Evolutionary conservation across 2,329 filamentous ascomycete species (phyloP).

Genomic region (Talaromyces funiculosus): DNA sequence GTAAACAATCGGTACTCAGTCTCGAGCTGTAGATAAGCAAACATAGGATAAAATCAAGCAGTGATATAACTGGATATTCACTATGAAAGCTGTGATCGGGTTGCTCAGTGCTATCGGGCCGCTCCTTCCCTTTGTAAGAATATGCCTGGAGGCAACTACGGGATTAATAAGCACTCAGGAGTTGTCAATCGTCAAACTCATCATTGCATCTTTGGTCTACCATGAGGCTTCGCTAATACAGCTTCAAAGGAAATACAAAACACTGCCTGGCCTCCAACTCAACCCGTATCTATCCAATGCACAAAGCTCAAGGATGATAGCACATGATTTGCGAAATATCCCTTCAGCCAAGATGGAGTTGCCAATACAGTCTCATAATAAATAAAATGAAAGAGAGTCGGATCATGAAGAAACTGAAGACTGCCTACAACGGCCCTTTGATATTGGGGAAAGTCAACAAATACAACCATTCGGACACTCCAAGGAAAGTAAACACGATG

Average conservation of each 20-base stretch:
- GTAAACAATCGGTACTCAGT: background rate
- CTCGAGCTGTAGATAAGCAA: background rate
- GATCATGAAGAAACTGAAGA: background rate
- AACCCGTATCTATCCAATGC: background rate
- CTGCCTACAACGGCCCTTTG: background rate
- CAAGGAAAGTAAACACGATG: background rate
- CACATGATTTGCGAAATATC: background rate
- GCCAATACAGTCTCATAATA: background rate
- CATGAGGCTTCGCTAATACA: background rate
- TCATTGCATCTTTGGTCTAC: background rate
- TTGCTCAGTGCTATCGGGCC: background rate
- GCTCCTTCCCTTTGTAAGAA: background rate
- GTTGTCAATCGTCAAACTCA: background rate
- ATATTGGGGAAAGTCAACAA: background rate
- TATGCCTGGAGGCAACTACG: background rate
- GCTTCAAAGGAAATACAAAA: background rate
- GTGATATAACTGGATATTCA: background rate
- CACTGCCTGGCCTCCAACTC: background rate
- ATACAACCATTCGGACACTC: background rate
- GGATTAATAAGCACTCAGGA: background rate
- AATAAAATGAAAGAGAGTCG: background rate
- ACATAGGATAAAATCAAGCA: background rate
- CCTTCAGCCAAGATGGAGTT: background rate
- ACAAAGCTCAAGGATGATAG: background rate
- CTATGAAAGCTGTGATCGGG: background rate